Conservation (phyloP, 2,329 filamentous ascomycete species). For the Nothomitra cinnamomea region DNA sequence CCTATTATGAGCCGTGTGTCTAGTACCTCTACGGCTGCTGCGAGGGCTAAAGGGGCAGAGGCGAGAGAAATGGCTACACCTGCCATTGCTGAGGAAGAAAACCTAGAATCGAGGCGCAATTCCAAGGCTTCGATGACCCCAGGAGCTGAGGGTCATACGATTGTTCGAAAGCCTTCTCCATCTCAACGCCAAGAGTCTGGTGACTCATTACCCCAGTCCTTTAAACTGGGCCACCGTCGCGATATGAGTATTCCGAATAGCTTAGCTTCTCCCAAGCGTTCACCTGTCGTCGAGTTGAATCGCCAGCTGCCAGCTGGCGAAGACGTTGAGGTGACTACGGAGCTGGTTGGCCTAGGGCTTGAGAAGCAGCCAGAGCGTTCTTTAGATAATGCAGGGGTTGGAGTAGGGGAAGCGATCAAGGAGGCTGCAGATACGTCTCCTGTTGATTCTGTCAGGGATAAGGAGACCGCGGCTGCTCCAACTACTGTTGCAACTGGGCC, state of each 20-base stretch:
- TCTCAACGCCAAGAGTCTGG: conserved; percentile 22
- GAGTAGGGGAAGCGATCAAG: not conserved
- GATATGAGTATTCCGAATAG: conserved; percentile 40
- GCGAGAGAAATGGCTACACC: conserved; percentile 14
- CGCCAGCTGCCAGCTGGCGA: conserved; percentile 24
- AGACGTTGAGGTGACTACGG: conserved; percentile 24
- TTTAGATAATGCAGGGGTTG: not conserved
- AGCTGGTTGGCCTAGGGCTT: not conserved
- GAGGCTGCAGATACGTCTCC: not conserved
- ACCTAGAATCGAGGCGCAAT: not conserved
- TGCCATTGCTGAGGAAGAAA: conserved; percentile 11
- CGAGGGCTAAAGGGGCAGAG: conserved; percentile 34
- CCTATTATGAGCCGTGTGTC: conserved; percentile 46
- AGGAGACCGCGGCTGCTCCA: not conserved
- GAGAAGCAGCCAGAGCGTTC: not conserved
- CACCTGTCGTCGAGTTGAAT: conserved; percentile 32
- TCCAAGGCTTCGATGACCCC: not conserved
- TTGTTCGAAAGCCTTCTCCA: conserved; percentile 21
- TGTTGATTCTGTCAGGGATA: not conserved
- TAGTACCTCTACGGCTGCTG: conserved; percentile 25
- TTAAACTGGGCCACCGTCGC: conserved; percentile 37
- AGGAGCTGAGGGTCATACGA: conserved; percentile 11
- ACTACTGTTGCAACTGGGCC: not conserved
- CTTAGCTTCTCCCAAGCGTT: conserved; percentile 43
- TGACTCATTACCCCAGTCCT: conserved; percentile 21